phyloP scores from a whole-genome alignment of 2,329 filamentous ascomycete species.

The Fusarium sp. region DNA sequence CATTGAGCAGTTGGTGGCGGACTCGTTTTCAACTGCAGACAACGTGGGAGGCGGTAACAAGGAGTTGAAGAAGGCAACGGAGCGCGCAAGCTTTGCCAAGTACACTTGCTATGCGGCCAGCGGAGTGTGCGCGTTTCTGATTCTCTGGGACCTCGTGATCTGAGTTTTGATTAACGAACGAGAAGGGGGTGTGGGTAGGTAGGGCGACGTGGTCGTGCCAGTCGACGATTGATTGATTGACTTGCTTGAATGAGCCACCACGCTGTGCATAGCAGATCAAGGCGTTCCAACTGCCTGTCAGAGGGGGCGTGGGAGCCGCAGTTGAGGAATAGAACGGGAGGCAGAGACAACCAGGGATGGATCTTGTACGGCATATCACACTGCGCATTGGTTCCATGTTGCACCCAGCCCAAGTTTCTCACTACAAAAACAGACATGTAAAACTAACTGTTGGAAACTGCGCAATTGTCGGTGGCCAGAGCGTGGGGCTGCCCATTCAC shows the following conservation, averaged over 20 bases:
- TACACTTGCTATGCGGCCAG: slow-evolving; percentile 86
- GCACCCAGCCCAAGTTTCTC: background rate
- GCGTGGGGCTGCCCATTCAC: background rate
- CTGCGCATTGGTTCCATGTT: slow-evolving; percentile 10
- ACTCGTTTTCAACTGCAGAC: slow-evolving; percentile 83
- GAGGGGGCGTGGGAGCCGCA: slow-evolving; percentile 10
- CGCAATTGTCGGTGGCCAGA: slow-evolving; percentile 18
- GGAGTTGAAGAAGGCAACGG: slow-evolving; percentile 85
- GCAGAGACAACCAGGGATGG: background rate
- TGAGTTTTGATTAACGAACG: slow-evolving; percentile 19
- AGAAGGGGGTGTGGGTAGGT: slow-evolving; percentile 3
- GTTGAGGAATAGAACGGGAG: background rate
- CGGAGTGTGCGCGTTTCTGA: slow-evolving; percentile 78
- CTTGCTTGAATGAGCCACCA: background rate
- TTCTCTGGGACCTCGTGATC: slow-evolving; percentile 81
- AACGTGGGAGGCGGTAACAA: slow-evolving; percentile 92
- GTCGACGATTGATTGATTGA: slow-evolving; percentile 3
- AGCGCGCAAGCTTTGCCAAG: slow-evolving; percentile 78
- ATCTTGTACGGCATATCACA: slow-evolving; percentile 5
- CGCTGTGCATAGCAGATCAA: background rate
- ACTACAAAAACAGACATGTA: background rate
- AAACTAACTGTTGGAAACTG: slow-evolving; percentile 1
- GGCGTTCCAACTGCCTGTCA: background rate
- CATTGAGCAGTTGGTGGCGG: slow-evolving; percentile 88
- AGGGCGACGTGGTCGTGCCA: background rate